Evolutionary conservation across 2,329 filamentous ascomycete genomes (phyloP).

Genomic region (Periconia sp.): DNA sequence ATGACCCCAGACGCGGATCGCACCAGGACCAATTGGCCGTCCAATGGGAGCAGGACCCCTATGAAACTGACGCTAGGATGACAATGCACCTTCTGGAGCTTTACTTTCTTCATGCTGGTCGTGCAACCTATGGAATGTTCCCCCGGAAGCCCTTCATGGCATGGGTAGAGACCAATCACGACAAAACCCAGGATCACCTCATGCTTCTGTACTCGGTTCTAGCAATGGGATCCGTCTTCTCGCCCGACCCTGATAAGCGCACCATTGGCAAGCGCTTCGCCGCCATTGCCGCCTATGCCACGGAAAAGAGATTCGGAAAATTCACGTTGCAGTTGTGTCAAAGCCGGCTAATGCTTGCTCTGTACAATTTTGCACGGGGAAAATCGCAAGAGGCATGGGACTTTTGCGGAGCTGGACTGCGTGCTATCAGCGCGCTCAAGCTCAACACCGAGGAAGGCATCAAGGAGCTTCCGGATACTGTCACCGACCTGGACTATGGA

Average conservation of each 20-base stretch:
- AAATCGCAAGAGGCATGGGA: conserved; percentile 68
- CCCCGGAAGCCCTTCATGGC: conserved; percentile 59
- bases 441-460: conserved; percentile 67
- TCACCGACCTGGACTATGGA: conserved; percentile 60
- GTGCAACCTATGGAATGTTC: conserved; percentile 62
- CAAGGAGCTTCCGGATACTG: conserved; percentile 50
- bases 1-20: conserved; percentile 34
- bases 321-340: conserved; percentile 71
- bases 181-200: conserved; percentile 60
- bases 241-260: conserved; percentile 52
- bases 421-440: conserved; percentile 64
- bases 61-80: conserved; percentile 55
- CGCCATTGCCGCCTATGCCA: conserved; percentile 64
- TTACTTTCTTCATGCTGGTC: conserved; percentile 65
- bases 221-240: conserved; percentile 63
- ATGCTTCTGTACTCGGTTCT: conserved; percentile 68
- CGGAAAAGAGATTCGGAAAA: conserved; percentile 56
- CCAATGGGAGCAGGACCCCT: conserved; percentile 62
- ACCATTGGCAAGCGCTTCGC: conserved; percentile 56
- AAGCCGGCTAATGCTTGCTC: conserved; percentile 67
- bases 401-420: conserved; percentile 66
- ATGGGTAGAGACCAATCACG: conserved; percentile 58
- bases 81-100: conserved; percentile 60
- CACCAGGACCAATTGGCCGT: conserved; percentile 41
- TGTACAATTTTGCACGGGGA: conserved; percentile 69